Conservation (phyloP, 371 early-diverging fungal species). For the Apophysomyces elegans region DNA sequence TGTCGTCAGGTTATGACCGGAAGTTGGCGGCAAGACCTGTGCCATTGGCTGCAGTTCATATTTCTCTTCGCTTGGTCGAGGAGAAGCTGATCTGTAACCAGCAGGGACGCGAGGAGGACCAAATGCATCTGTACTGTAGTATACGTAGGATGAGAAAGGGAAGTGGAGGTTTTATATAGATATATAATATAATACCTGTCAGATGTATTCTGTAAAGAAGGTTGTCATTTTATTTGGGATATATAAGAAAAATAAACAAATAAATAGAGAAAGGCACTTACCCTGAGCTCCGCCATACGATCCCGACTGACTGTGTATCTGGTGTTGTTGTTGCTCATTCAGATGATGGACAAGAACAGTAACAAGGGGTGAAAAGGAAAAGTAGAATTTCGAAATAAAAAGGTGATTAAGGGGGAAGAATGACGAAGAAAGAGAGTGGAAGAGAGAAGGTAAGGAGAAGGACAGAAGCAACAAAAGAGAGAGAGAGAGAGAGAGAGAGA, state of each 20-base stretch:
- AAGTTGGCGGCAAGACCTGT: conserved; percentile 1
- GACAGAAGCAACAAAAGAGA: conserved; percentile 5
- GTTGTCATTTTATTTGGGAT: background rate
- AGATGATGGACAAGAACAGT: conserved; percentile 8
- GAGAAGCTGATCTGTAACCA: conserved; percentile 18
- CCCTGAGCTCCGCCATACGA: conserved; percentile 26
- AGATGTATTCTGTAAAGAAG: background rate
- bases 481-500: background rate
- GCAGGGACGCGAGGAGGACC: conserved; percentile 33
- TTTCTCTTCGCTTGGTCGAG: conserved; percentile 7
- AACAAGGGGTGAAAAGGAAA: conserved; percentile 2
- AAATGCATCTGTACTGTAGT: conserved; percentile 35
- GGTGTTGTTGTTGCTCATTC: conserved; percentile 11
- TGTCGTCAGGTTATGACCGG: conserved; percentile 13
- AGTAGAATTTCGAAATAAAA: conserved; percentile 5
- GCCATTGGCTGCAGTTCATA: conserved; percentile 13
- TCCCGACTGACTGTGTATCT: conserved; percentile 27
- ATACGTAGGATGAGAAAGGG: background rate
- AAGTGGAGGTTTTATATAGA: background rate
- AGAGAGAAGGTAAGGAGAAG: conserved; percentile 10
- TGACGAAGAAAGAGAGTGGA: conserved; percentile 4
- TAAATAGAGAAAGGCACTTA: conserved; percentile 14
- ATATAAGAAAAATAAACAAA: background rate
- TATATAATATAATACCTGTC: conserved; percentile 11
- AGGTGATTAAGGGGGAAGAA: conserved; percentile 5